phyloP scores from a whole-genome alignment of 495 filamentous ascomycete species.

The Hypoxylon crocopeplum region DNA sequence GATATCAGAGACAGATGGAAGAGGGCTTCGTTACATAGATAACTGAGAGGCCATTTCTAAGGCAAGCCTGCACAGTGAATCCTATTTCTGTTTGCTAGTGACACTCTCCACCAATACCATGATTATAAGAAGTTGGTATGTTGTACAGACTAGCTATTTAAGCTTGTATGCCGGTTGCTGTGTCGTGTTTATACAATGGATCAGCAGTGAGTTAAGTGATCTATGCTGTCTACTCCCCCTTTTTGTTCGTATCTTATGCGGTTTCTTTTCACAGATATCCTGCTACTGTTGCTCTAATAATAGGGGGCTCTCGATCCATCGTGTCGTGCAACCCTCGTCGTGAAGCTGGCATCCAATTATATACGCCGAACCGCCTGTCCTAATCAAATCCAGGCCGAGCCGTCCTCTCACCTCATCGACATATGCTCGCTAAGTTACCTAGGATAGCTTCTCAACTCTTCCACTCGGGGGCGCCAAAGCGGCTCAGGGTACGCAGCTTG shows the following conservation, averaged over 20 bases:
- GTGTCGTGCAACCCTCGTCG: not conserved
- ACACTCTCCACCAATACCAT: no score
- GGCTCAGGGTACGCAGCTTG: conserved; percentile 73
- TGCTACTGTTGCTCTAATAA: no score
- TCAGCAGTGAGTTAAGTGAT: not conserved
- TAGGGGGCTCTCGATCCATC: no score
- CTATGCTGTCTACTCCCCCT: not conserved
- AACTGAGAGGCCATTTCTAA: no score
- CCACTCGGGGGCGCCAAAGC: conserved; percentile 68
- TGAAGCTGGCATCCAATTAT: not conserved
- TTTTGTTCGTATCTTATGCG: conserved; percentile 5
- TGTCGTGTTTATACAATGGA: conserved; percentile 6
- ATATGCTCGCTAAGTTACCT: not conserved
- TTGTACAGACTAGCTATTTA: not conserved
- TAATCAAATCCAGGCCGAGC: no score
- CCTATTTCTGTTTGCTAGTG: no score
- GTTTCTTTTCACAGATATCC: no score
- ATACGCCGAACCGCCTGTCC: not conserved
- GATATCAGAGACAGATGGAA: no score
- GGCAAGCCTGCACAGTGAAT: no score
- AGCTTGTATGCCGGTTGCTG: not conserved
- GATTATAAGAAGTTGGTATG: not conserved
- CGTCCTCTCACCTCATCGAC: not conserved
- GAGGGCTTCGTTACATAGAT: no score
- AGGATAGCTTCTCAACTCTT: not conserved